Base-by-base conservation (phyloP, 495 filamentous ascomycete genomes). In the Wilcoxina mikolae region DNA sequence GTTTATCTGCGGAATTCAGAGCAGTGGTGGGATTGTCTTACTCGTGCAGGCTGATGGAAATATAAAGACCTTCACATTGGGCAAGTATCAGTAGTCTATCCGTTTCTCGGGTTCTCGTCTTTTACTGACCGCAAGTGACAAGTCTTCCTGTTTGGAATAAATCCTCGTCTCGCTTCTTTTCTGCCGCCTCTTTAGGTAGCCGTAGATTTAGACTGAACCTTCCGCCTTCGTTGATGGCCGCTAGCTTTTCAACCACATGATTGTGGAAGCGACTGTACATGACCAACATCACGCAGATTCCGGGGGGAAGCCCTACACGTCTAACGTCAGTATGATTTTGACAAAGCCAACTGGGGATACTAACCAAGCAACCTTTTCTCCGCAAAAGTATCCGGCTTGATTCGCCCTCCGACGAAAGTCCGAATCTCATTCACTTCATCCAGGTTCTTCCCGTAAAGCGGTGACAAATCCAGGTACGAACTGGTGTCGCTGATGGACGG, bases 401-500 rank as follows among this genome's bases (percentile, higher is more conserved):
- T 59, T 47, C 68, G 66, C 17, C 76, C 76, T 49, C 72, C 62
- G 5, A 58, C 58, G 24, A 69, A 64, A 2, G 73, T 74, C 5
- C 77, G 67, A 56, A 79, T 69, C 24, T 47, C 22, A 35, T 70
- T 55, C 56, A 78, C 76, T 35, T 76, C 72, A 0, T 60, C 63
- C 52, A 69, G 66, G 29, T 53, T 72, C 54, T 66, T 73, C 1
- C 77, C 77, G 46, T 79, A 80, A 10, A 80, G 67, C 0, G 74
- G 73, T 4, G 75, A 60, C 1, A 80, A 70, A 52, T 80, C 76
- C 3, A 80, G 70, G 49, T 80, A 80, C 0, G 73, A 76, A 17
- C 76, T 78, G 0, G 72, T 75, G 10, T 74, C 60, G 5, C 65
- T 73, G 25, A 71, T 74, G 20, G 65, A 68, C n/a, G 56, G 59